Conservation (phyloP, 345 rosid genomes). For the Eucalyptus dawsonii region DNA sequence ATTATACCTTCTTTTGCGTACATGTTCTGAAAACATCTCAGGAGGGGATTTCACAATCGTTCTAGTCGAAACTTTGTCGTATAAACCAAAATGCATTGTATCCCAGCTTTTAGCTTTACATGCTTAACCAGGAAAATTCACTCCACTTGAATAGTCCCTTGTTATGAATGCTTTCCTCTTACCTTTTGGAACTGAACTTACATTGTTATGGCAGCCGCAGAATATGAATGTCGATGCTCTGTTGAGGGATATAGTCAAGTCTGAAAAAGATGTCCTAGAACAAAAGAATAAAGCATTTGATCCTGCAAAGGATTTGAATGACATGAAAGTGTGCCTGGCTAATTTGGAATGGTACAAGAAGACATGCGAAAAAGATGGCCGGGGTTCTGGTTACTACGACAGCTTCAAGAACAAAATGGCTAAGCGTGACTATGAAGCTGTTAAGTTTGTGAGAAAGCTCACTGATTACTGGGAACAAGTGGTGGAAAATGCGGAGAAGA, state of each 20-base stretch:
- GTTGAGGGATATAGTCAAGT: not conserved
- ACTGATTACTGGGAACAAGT: constrained; percentile 26
- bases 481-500: constrained; percentile 40
- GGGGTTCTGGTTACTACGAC: constrained; percentile 38
- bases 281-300: constrained; percentile 6
- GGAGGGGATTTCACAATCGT: not conserved
- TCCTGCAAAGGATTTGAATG: constrained; percentile 13
- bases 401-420: constrained; percentile 11
- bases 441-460: constrained; percentile 7
- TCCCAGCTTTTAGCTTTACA: not conserved
- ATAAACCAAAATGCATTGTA: not conserved
- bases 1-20: not conserved
- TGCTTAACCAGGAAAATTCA: not conserved
- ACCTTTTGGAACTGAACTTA: not conserved
- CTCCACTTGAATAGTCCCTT: not conserved
- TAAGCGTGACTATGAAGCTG: not conserved
- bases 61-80: not conserved
- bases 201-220: constrained; percentile 6
- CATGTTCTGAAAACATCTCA: not conserved
- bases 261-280: not conserved
- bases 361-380: not conserved
- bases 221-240: not conserved
- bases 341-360: constrained; percentile 56
- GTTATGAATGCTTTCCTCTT: not conserved
- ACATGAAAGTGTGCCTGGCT: constrained; percentile 24